phyloP scores from a whole-genome alignment of 2,329 filamentous ascomycete species.

The Thelonectria discophora region DNA sequence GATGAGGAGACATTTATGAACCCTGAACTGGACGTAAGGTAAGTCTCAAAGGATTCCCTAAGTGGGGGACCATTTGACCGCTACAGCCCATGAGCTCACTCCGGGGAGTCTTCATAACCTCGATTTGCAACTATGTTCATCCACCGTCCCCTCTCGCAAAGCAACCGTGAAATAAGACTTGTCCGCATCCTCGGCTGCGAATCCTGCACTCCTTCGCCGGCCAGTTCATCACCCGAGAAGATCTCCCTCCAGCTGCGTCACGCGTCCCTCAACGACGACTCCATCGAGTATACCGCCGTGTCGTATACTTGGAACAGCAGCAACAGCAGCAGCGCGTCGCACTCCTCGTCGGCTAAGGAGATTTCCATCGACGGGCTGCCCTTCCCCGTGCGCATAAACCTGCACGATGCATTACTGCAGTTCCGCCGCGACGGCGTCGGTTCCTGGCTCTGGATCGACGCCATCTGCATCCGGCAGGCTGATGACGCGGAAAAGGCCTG shows the following conservation, averaged over 20 bases:
- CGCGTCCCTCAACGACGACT: slow-evolving; percentile 8
- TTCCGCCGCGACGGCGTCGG: not conserved
- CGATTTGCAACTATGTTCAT: not conserved
- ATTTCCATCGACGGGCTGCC: slow-evolving; percentile 14
- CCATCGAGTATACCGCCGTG: slow-evolving; percentile 25
- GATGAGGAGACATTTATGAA: too few relatives aligned
- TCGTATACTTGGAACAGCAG: slow-evolving; percentile 38
- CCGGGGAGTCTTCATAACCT: not conserved
- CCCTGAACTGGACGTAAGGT: too few relatives aligned
- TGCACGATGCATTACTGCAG: slow-evolving; percentile 24
- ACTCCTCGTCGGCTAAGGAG: too few relatives aligned
- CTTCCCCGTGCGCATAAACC: slow-evolving; percentile 17
- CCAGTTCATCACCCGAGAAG: not conserved
- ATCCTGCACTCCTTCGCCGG: not conserved
- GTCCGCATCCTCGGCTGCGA: not conserved
- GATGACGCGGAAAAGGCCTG: slow-evolving; percentile 31
- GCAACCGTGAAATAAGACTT: not conserved
- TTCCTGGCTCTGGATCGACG: slow-evolving; percentile 37
- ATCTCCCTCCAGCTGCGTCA: slow-evolving; percentile 24
- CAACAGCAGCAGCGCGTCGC: too few relatives aligned
- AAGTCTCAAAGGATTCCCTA: too few relatives aligned
- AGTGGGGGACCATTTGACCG: not conserved
- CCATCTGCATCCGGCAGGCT: slow-evolving; percentile 34
- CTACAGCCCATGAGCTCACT: not conserved
- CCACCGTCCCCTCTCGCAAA: not conserved